Conservation (phyloP, 1,139 yeast species). For the Insectozyma bohioensis region DNA sequence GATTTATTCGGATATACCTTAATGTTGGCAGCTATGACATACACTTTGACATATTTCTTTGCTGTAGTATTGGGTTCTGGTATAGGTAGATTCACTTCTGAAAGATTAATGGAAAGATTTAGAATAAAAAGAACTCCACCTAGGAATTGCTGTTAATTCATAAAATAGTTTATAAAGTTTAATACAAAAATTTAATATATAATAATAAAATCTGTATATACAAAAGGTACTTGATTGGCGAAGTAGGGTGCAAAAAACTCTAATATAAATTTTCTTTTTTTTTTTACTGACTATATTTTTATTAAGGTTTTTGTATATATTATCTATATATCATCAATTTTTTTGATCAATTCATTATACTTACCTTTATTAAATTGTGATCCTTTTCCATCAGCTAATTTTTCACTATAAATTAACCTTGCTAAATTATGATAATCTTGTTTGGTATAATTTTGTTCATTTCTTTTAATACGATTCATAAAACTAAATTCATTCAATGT, state of each 20-base stretch:
- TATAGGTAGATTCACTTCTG: conserved; percentile 66
- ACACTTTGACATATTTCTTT: conserved; percentile 62
- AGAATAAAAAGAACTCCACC: conserved; percentile 12
- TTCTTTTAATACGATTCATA: conserved; percentile 22
- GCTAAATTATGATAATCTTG: conserved; percentile 36
- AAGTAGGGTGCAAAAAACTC: conserved; percentile 1
- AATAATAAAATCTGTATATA: neutral
- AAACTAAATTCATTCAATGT: conserved; percentile 41
- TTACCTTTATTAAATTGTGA: conserved; percentile 40
- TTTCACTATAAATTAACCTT: conserved; percentile 45
- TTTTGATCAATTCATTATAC: conserved; percentile 36
- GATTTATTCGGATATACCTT: conserved; percentile 67
- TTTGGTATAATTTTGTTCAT: conserved; percentile 18
- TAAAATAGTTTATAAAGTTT: no score
- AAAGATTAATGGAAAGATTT: conserved; percentile 38
- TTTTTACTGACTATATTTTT: no score
- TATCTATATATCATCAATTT: conserved; percentile 23
- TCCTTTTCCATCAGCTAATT: conserved; percentile 42
- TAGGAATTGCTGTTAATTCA: conserved; percentile 14
- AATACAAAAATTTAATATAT: no score
- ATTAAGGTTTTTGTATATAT: no score
- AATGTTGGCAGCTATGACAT: conserved; percentile 80
- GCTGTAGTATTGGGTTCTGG: conserved; percentile 70
- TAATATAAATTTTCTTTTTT: neutral
- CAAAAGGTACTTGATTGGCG: no score